Conservation (phyloP, 345 rosid species). For the Citrus maxima region DNA sequence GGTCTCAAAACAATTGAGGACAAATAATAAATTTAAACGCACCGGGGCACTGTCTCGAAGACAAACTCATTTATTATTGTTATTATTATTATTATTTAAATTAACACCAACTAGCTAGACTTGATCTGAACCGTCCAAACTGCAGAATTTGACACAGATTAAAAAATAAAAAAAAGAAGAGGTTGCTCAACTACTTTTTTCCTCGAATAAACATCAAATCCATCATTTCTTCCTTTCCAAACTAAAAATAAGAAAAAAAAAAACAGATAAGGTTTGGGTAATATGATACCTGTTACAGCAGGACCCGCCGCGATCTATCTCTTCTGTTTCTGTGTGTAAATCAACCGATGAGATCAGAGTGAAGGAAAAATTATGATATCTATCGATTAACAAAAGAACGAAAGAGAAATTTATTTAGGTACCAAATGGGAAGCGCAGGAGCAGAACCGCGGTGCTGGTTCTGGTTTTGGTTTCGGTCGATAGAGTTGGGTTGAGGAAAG, state of each 20-base stretch:
- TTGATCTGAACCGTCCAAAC: slow-evolving; percentile 2
- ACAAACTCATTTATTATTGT: neutral
- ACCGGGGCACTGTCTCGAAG: neutral
- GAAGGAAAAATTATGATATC: neutral
- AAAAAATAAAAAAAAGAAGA: neutral
- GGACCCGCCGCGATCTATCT: neutral
- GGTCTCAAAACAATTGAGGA: neutral
- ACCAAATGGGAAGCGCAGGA: neutral
- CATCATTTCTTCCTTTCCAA: neutral
- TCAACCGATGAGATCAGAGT: neutral
- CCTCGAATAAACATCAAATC: neutral
- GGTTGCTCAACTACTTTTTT: neutral
- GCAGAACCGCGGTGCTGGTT: neutral
- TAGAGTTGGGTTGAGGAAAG: neutral
- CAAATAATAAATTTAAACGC: neutral
- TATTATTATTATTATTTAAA: neutral
- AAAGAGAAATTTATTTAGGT: neutral
- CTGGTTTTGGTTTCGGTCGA: neutral
- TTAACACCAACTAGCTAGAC: neutral
- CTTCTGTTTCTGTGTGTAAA: neutral
- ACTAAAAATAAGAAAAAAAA: neutral
- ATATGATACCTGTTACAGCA: neutral
- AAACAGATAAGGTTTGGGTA: neutral
- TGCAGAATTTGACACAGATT: neutral
- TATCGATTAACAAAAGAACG: neutral